Evolutionary conservation across 306 rosid species (phyloP).

Genomic region (Abrus precatorius): DNA sequence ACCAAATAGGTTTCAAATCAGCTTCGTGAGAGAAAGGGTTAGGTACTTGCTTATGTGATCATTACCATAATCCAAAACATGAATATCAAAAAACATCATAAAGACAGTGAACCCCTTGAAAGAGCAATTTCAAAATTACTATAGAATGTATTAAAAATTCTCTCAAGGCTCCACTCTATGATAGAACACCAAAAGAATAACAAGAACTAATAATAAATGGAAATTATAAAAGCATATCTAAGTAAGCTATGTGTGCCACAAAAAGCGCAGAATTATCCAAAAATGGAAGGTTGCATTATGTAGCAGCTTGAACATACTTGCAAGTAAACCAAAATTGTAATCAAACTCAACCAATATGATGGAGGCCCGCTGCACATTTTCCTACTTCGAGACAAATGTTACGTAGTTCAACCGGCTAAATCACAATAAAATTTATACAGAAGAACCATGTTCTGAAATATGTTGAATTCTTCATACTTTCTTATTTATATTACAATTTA

Average conservation of each 20-base stretch:
- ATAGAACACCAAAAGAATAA: neutral
- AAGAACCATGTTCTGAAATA: neutral
- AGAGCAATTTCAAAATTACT: neutral
- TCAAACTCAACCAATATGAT: neutral
- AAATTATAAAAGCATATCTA: neutral
- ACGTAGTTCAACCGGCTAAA: neutral
- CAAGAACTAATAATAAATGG: neutral
- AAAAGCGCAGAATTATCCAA: neutral
- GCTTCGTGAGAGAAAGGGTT: slow-evolving; percentile 21
- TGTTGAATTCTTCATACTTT: neutral
- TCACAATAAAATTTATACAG: neutral
- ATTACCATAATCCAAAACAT: neutral
- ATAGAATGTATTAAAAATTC: neutral
- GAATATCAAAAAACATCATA: neutral
- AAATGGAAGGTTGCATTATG: neutral
- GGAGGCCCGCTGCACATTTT: neutral
- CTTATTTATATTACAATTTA: neutral
- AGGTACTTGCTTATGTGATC: neutral
- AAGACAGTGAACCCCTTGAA: neutral
- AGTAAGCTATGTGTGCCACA: neutral
- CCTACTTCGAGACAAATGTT: neutral
- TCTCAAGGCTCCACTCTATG: neutral
- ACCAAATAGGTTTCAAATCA: neutral
- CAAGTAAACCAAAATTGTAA: neutral
- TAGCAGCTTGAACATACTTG: neutral